Conservation (phyloP, 805 yeast genomes). For the Pichia occidentalis region DNA sequence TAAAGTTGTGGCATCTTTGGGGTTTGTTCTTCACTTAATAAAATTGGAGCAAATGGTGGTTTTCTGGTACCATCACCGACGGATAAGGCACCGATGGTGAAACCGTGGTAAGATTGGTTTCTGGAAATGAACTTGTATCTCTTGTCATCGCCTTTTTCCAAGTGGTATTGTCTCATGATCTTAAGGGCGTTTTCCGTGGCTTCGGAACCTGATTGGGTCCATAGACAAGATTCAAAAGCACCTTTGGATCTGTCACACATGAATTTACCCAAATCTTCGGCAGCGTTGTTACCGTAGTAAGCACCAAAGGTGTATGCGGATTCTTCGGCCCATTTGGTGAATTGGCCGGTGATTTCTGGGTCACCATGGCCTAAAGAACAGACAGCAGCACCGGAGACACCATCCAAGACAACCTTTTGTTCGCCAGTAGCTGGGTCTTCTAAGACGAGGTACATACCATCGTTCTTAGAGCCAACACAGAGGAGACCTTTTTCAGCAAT, state of each 20-base stretch:
- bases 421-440: conserved; percentile 37
- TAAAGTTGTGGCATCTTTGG: conserved; percentile 29
- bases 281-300: conserved; percentile 30
- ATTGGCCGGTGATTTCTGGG: conserved; percentile 31
- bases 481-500: conserved; percentile 33
- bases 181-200: conserved; percentile 77
- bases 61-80: conserved; percentile 34
- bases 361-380: conserved; percentile 39
- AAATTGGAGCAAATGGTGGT: conserved; percentile 28
- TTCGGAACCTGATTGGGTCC: conserved; percentile 69
- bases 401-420: conserved; percentile 32
- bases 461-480: conserved; percentile 37
- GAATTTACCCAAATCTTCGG: conserved; percentile 39
- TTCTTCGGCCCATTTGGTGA: conserved; percentile 29
- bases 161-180: conserved; percentile 47
- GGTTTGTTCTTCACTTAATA: conserved; percentile 20
- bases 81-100: conserved; percentile 40
- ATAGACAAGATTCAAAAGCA: conserved; percentile 34
- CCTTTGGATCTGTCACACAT: conserved; percentile 35
- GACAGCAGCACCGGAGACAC: conserved; percentile 45
- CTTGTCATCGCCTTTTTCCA: conserved; percentile 36
- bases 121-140: conserved; percentile 39
- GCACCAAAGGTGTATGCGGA: conserved; percentile 32
- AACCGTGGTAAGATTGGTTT: conserved; percentile 43
- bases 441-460: conserved; percentile 35